phyloP scores from a whole-genome alignment of 306 rosid genomes.

The Senna siamea region DNA sequence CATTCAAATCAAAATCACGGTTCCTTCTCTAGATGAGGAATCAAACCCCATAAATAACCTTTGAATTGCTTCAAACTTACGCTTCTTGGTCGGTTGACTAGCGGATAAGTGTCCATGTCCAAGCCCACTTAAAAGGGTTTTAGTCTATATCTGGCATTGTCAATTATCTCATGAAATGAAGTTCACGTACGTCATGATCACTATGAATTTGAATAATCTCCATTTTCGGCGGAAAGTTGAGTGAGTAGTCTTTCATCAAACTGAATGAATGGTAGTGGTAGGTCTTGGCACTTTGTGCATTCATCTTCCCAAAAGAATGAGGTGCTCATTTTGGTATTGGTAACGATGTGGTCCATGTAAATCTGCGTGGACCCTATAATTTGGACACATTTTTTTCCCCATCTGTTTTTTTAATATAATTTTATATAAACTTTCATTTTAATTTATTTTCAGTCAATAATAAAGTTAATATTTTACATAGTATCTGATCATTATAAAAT shows the following conservation, averaged over 20 bases:
- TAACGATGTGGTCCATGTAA: neutral
- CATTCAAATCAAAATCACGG: no score
- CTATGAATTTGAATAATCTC: constrained; percentile 33
- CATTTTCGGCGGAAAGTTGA: constrained; percentile 16
- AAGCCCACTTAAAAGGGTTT: constrained; percentile 11
- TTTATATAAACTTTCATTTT: no score
- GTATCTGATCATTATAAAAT: no score
- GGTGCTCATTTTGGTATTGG: neutral
- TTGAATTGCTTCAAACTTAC: constrained; percentile 36
- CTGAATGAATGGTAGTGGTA: constrained; percentile 39
- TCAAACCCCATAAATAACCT: no score
- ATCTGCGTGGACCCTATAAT: no score
- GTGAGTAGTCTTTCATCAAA: neutral
- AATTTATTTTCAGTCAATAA: no score
- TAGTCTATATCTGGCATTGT: constrained; percentile 17
- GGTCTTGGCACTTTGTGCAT: constrained; percentile 18
- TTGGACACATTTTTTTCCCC: no score
- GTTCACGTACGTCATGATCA: constrained; percentile 35
- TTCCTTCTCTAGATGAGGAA: no score
- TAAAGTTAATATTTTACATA: no score
- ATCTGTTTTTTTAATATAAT: no score
- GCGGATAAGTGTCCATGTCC: constrained; percentile 5
- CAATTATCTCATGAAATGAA: neutral
- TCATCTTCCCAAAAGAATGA: constrained; percentile 1
- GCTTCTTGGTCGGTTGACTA: no score